A percentile compares a stretch with the other conserved stretches of the same genome.
Evolutionary conservation across 2,329 filamentous ascomycete genomes (phyloP).

Genomic region (Sporothrix inflata): DNA sequence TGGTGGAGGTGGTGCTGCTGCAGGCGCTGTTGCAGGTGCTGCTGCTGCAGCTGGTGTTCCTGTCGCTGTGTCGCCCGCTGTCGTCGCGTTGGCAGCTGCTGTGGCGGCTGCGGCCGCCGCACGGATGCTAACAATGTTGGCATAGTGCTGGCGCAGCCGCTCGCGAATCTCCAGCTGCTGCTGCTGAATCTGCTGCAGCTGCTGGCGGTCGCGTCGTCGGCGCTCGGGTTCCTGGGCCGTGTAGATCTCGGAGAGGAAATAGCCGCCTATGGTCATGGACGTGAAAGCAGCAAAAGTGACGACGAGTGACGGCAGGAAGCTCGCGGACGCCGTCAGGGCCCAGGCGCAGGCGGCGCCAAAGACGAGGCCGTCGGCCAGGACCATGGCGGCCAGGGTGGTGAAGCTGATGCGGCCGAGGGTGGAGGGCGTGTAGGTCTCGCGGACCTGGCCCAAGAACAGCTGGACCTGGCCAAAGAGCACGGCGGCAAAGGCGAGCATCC

Average conservation of each 20-base stretch:
- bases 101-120: background rate
- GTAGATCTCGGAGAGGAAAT: slow-evolving; percentile 63
- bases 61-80: background rate
- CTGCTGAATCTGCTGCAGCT: slow-evolving; percentile 36
- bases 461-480: slow-evolving; percentile 65
- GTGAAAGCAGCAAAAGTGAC: slow-evolving; percentile 58
- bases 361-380: slow-evolving; percentile 64
- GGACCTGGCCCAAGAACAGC: slow-evolving; percentile 66
- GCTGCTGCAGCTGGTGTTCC: background rate
- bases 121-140: slow-evolving; percentile 31
- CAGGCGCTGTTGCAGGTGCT: background rate
- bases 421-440: slow-evolving; percentile 68
- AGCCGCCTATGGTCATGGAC: slow-evolving; percentile 60
- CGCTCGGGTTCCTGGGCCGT: slow-evolving; percentile 63
- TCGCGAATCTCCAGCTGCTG: slow-evolving; percentile 37
- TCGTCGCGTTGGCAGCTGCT: background rate
- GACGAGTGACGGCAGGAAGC: slow-evolving; percentile 60
- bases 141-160: slow-evolving; percentile 35
- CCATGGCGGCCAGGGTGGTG: slow-evolving; percentile 63
- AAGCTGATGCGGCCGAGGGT: slow-evolving; percentile 69
- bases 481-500: slow-evolving; percentile 59
- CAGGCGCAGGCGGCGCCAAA: slow-evolving; percentile 60
- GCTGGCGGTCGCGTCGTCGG: slow-evolving; percentile 47
- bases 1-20: background rate
- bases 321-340: slow-evolving; percentile 59